phyloP scores from a whole-genome alignment of 495 filamentous ascomycete species.

The Hyaloscypha finlandica region DNA sequence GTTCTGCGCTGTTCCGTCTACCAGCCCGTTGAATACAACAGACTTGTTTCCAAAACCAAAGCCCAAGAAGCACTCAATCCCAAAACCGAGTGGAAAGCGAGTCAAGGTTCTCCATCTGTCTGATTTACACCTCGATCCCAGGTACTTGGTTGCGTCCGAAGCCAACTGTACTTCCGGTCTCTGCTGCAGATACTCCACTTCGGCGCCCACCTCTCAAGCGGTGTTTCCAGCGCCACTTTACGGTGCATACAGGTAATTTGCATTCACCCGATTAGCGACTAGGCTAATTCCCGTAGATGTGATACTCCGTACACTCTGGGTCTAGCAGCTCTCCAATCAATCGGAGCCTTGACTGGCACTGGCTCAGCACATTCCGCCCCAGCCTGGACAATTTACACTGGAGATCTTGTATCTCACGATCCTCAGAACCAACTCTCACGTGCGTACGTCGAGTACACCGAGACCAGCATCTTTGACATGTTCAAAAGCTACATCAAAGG shows the following conservation, averaged over 20 bases:
- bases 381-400: conserved; percentile 48
- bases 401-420: conserved; percentile 51
- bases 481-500: conserved; percentile 54
- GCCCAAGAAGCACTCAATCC: conserved; percentile 44
- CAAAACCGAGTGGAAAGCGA: conserved; percentile 50
- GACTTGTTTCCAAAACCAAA: conserved; percentile 57
- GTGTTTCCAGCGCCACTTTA: conserved; percentile 51
- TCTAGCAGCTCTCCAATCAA: conserved; percentile 57
- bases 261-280: background rate
- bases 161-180: conserved; percentile 55
- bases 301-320: conserved; percentile 62
- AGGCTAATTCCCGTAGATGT: conserved; percentile 29
- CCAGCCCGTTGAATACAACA: conserved; percentile 45
- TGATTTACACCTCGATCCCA: conserved; percentile 61
- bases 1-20: conserved; percentile 50
- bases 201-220: conserved; percentile 37
- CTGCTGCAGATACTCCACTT: conserved; percentile 53
- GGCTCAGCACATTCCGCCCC: conserved; percentile 39
- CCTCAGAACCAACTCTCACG: conserved; percentile 42
- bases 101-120: conserved; percentile 63
- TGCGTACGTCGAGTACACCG: conserved; percentile 48
- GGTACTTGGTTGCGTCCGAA: conserved; percentile 56
- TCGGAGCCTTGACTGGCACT: conserved; percentile 59
- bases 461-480: conserved; percentile 39
- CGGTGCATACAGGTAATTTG: conserved; percentile 48